These are phyloP conservation scores for Metschnikowia koreensis DNA, from an alignment of 805 yeast genomes.

Conservation along the genomic window DNA sequence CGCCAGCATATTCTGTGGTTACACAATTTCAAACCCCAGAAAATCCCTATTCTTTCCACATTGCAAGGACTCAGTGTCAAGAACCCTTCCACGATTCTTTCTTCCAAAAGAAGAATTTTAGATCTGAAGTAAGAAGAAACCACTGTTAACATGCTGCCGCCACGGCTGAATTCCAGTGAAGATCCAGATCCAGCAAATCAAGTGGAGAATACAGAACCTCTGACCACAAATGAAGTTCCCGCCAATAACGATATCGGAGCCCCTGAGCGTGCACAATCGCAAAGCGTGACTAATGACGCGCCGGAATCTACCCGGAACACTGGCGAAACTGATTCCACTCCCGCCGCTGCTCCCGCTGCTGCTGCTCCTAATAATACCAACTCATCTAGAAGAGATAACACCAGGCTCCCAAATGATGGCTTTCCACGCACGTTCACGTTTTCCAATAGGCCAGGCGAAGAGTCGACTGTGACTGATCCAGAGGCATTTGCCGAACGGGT, in stretches of 20 bases:
- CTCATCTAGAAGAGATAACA: neutral
- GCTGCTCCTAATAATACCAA: neutral
- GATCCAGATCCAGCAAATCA: neutral
- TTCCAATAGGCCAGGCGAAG: neutral
- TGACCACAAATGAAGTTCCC: neutral
- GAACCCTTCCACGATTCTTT: neutral
- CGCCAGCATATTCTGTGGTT: no score
- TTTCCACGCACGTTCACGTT: neutral
- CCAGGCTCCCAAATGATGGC: neutral
- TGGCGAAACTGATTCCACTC: neutral
- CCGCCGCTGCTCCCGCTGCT: neutral
- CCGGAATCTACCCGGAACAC: neutral
- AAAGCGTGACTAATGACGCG: neutral
- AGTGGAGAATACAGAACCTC: neutral
- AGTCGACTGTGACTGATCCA: neutral
- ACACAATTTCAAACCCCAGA: no score
- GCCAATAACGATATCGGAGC: neutral
- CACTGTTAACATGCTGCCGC: neutral
- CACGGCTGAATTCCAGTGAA: neutral
- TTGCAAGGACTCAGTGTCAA: neutral
- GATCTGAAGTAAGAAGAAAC: no score
- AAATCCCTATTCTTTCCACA: no score
- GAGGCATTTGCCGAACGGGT: conserved; percentile 4
- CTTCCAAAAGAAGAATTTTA: neutral
- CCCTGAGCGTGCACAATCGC: neutral